Evolutionary conservation across 192 early-diverging fungal species (phyloP).

Genomic region (Allomyces arbusculus): DNA sequence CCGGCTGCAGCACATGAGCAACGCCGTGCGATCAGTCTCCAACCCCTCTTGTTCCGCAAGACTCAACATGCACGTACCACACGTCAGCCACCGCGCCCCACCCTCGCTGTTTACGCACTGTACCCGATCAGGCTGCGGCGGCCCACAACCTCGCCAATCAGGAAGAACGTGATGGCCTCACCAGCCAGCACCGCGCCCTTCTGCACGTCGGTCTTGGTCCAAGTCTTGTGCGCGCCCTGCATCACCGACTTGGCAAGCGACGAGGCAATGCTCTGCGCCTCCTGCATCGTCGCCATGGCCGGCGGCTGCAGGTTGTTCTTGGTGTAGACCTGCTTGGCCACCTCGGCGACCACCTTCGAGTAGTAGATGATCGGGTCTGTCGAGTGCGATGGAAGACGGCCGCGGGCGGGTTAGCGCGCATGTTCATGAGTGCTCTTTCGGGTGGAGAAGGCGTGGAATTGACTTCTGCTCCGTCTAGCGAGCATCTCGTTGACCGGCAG

Average conservation of each 20-base stretch:
- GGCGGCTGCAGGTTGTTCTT: constrained; percentile 39
- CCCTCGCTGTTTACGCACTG: no score
- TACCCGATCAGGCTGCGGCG: constrained; percentile 41
- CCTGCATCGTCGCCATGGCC: constrained; percentile 18
- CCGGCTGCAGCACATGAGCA: no score
- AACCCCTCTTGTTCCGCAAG: no score
- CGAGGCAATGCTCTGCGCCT: constrained; percentile 17
- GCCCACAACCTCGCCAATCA: constrained; percentile 41
- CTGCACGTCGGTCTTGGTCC: constrained; percentile 18
- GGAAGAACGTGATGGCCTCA: constrained; percentile 36
- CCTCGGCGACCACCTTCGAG: constrained; percentile 28
- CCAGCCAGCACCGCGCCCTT: constrained; percentile 28
- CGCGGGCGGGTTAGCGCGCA: no score
- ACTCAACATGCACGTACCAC: no score
- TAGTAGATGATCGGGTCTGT: constrained; percentile 17
- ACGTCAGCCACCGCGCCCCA: no score
- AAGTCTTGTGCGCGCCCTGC: constrained; percentile 19
- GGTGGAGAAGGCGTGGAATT: no score
- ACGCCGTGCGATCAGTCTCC: no score
- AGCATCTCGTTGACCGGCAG: no score
- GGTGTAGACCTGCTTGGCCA: constrained; percentile 41
- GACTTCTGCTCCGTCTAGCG: no score
- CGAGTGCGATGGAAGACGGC: no score
- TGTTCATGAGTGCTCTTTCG: no score
- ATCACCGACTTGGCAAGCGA: constrained; percentile 17